Percentiles rank a stretch among this genome's conserved stretches.
Conservation (phyloP, 116 monocot genomes). For the Thalassia testudinum region DNA sequence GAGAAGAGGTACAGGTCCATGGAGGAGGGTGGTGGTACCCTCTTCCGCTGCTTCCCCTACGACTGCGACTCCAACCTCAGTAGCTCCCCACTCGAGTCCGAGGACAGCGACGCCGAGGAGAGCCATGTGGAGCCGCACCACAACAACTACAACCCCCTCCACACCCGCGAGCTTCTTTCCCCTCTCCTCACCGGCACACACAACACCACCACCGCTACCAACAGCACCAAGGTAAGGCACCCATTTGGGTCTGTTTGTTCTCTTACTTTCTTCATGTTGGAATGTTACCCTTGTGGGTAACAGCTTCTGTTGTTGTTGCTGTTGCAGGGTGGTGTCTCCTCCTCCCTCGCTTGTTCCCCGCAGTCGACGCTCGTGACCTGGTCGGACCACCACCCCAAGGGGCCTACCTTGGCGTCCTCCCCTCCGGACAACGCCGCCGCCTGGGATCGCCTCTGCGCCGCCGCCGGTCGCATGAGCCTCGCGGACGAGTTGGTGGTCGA, state of each 20-base stretch:
- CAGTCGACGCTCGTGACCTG: conserved; percentile 35
- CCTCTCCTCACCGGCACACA: conserved; percentile 6
- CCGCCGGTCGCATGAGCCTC: conserved; percentile 18
- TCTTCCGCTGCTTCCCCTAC: conserved; percentile 2
- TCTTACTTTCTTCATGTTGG: background rate
- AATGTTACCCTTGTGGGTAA: background rate
- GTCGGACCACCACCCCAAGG: conserved; percentile 12
- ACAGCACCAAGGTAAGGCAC: conserved; percentile 15
- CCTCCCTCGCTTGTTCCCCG: conserved; percentile 17
- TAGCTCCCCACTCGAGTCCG: conserved; percentile 7
- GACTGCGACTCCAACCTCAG: conserved; percentile 3
- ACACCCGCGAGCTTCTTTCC: conserved; percentile 24
- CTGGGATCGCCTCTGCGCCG: conserved; percentile 21
- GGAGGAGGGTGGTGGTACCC: too few species aligned
- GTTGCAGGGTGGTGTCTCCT: background rate
- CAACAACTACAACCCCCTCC: conserved; percentile 9
- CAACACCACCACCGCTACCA: background rate
- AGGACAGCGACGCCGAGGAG: conserved; percentile 52
- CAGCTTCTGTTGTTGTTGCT: background rate
- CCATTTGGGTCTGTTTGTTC: background rate
- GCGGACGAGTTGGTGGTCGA: background rate
- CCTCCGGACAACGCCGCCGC: conserved; percentile 12
- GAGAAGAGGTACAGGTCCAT: too few species aligned
- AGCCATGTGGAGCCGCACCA: conserved; percentile 42
- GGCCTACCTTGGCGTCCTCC: conserved; percentile 21